These are phyloP conservation scores for Primulina eburnea DNA, from an alignment of 257 asterid genomes.

Conservation along the genomic window DNA sequence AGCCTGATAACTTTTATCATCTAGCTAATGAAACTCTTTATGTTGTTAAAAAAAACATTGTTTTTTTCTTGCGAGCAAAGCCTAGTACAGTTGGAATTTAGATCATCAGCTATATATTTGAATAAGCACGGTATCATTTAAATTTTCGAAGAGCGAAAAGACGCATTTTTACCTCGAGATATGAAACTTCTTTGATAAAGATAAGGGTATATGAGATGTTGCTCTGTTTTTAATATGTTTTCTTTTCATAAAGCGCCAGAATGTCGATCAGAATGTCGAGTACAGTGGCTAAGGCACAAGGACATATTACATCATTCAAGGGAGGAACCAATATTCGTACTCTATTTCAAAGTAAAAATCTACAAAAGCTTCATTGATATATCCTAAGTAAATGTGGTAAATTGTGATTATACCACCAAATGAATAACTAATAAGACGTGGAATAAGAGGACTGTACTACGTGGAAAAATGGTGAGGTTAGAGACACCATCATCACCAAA, in stretches of 20 bases:
- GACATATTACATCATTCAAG: not conserved
- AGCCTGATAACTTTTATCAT: no score
- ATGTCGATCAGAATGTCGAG: not conserved
- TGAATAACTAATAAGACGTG: conserved; percentile 20
- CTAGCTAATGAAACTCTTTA: no score
- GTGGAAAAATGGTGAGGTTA: conserved; percentile 22
- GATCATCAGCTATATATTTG: no score
- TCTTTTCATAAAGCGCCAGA: not conserved
- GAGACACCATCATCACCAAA: conserved; percentile 51
- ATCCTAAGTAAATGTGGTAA: conserved; percentile 18
- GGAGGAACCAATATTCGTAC: not conserved
- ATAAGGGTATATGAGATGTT: no score
- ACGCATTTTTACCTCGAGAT: no score
- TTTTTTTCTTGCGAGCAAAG: no score
- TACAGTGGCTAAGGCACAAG: not conserved
- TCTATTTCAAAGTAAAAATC: not conserved
- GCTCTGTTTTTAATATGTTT: not conserved
- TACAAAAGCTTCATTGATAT: not conserved
- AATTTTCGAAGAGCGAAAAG: no score
- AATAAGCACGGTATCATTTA: no score
- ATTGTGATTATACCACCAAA: conserved; percentile 23
- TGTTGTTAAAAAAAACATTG: no score
- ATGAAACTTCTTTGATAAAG: no score
- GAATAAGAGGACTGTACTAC: not conserved
- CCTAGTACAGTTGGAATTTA: no score